Percentiles rank a stretch among this genome's conserved stretches.
Evolutionary conservation across 2,329 filamentous ascomycete species (phyloP).

Genomic region (Xylariaceae sp.): DNA sequence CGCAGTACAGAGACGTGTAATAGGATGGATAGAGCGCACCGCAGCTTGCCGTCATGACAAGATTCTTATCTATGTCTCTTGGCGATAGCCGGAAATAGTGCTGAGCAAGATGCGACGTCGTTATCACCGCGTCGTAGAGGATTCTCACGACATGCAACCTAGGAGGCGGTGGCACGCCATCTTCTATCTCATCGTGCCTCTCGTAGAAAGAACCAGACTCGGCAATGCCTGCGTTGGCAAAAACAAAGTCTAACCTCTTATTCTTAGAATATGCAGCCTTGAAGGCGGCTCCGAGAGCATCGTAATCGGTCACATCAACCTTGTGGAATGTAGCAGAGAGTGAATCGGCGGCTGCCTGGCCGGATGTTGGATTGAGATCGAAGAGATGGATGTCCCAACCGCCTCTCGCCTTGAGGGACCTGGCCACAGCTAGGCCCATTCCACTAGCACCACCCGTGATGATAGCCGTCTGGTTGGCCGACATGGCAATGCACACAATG

Average conservation of each 20-base stretch:
- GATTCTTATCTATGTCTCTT: neutral
- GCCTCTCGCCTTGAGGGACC: neutral
- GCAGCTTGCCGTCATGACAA: neutral
- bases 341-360: neutral
- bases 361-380: neutral
- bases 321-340: neutral
- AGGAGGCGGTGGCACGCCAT: neutral
- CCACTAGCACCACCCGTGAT: neutral
- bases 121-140: neutral
- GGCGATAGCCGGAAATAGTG: neutral
- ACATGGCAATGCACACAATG: neutral
- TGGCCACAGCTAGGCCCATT: neutral
- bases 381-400: constrained; percentile 1
- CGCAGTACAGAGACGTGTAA: neutral
- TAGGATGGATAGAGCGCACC: neutral
- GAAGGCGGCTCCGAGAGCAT: neutral
- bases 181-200: neutral
- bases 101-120: neutral
- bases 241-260: neutral
- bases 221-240: neutral
- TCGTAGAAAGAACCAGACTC: neutral
- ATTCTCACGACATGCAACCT: neutral
- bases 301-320: neutral
- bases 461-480: neutral
- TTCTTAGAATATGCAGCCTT: neutral